Conservation (phyloP, 2,329 filamentous ascomycete genomes). For the Podosphaera aphanis region DNA sequence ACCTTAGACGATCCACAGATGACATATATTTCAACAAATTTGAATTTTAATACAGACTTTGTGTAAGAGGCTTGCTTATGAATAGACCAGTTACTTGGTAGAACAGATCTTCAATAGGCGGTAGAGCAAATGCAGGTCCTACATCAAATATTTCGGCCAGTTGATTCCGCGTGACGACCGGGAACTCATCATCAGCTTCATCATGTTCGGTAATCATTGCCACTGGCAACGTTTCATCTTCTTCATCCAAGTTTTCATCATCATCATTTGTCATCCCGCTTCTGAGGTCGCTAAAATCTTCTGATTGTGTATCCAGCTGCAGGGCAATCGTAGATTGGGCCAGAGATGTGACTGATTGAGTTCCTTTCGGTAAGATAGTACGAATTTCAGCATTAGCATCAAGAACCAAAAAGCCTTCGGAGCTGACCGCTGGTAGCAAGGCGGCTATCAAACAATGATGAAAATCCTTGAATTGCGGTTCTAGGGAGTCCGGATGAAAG, state of each 20-base stretch:
- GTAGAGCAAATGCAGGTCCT: conserved; percentile 43
- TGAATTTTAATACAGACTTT: not conserved
- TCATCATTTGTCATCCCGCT: conserved; percentile 12
- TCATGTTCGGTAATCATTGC: conserved; percentile 21
- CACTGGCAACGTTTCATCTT: no score
- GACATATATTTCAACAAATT: no score
- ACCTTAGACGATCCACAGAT: no score
- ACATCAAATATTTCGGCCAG: conserved; percentile 48
- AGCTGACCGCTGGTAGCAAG: conserved; percentile 37
- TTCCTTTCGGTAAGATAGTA: conserved; percentile 33
- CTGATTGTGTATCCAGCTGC: conserved; percentile 17
- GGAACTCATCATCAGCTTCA: conserved; percentile 28
- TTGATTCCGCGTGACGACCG: conserved; percentile 43
- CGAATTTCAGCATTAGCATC: conserved; percentile 56
- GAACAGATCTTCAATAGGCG: conserved; percentile 53
- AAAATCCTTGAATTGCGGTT: conserved; percentile 33
- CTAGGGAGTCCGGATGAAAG: conserved; percentile 36
- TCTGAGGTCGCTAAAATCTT: conserved; percentile 6
- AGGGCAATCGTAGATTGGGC: conserved; percentile 29
- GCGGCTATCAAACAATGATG: conserved; percentile 38
- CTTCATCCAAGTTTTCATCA: conserved; percentile 16
- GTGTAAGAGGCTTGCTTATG: conserved; percentile 25
- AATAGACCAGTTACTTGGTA: conserved; percentile 45
- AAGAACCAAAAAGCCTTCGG: conserved; percentile 50
- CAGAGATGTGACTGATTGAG: conserved; percentile 26